Base-by-base conservation (phyloP, 495 filamentous ascomycete genomes). In the Aspergillus conjunctus region DNA sequence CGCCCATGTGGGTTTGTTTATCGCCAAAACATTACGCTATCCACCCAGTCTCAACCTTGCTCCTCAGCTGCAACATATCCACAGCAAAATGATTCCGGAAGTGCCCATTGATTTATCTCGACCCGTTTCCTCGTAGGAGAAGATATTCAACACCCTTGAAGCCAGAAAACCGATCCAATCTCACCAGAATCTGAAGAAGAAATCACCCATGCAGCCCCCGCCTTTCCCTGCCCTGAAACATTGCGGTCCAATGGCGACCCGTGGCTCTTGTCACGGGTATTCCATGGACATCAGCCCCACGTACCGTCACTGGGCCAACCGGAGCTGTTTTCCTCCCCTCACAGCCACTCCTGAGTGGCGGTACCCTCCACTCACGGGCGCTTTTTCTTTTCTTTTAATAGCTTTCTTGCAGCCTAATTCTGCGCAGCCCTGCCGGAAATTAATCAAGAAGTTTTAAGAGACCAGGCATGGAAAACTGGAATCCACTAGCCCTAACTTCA, bases 251-350 rank as follows among this genome's bases (percentile, higher is more conserved):
- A 53, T 48, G 8, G 18, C 5, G 44, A 48, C 17, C 44, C 44
- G 20, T 48, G 44, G 44, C 21, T 48, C n/a, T 0, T 21, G 44
- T 21, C 44, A 48, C 20, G 10, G 26, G 4, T 48, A 17, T 18
- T 34, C 64, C 56, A 43, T 60, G 60, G 64, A 58, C 59, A 26
- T 26, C 39, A 32, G 30, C 60, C 48, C 54, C 54, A 62, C 18
- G 44, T 39, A 22, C 11, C 26, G 50, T 77, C 73, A 68, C 72
- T 75, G 67, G 74, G 74, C 74, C 74, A 77, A 77, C 73, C 54
- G 31, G 15, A 61, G 62, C 34, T 50, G 37, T 21, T 30, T 32
- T 37, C 39, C 50, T 8, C 37, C 59, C 30, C 20, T 46, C 68
- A 62, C 65, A 60, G 63, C 63, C 63, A 64, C 66, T 10, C 43